These are phyloP conservation scores for Globisporangium acanthophoron DNA, from an alignment of 352 stramenopile genomes.

Conservation along the genomic window DNA sequence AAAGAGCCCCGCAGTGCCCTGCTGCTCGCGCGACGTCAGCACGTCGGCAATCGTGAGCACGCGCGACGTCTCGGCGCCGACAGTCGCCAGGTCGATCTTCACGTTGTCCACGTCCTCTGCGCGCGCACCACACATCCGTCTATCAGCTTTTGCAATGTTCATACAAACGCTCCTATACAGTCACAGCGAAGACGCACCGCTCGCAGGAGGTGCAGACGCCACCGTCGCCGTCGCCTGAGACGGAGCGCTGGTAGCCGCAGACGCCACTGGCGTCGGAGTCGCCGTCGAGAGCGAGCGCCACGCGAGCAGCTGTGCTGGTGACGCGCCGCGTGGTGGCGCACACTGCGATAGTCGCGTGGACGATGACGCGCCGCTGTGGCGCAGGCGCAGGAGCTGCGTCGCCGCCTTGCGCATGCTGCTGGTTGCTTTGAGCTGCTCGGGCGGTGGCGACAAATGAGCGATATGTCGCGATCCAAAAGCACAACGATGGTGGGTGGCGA, in stretches of 20 bases:
- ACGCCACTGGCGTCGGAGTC: neutral
- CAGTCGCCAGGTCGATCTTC: constrained; percentile 41
- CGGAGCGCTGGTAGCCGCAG: neutral
- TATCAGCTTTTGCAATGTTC: neutral
- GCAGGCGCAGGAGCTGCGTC: constrained; percentile 8
- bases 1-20: constrained; percentile 33
- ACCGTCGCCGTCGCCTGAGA: neutral
- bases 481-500: neutral
- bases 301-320: neutral
- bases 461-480: neutral
- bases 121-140: neutral
- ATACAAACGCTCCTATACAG: neutral
- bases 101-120: constrained; percentile 22
- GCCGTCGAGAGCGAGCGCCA: neutral
- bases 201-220: neutral
- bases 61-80: constrained; percentile 59
- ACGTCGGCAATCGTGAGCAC: constrained; percentile 74
- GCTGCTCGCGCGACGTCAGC: constrained; percentile 46
- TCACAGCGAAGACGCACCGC: neutral
- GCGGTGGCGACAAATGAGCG: neutral
- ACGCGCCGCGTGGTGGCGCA: no score
- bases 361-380: constrained; percentile 1
- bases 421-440: neutral
- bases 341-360: neutral
- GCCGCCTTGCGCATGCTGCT: neutral